These are phyloP conservation scores for Corymbia citriodora DNA, from an alignment of 441 rosid genomes.

Conservation along the genomic window DNA sequence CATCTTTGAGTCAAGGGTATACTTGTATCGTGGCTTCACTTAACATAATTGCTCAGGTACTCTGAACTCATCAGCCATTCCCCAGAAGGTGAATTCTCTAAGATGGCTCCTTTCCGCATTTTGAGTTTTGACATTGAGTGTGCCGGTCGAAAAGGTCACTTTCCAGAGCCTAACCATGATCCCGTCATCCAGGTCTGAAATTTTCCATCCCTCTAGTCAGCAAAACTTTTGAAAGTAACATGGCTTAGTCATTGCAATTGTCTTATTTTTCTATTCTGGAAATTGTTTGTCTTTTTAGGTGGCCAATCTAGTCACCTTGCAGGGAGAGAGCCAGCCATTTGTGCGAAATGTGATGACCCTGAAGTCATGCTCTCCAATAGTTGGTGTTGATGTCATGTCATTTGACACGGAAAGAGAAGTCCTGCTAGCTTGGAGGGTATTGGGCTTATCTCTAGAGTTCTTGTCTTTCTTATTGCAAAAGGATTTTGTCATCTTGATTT, in stretches of 20 bases:
- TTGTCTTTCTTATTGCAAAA: neutral
- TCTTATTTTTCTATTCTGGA: conserved; percentile 9
- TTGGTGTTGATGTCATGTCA: conserved; percentile 94
- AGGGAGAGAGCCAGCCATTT: conserved; percentile 89
- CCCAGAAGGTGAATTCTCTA: conserved; percentile 89
- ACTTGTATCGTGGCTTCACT: conserved; percentile 16
- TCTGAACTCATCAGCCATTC: conserved; percentile 83
- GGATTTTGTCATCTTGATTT: neutral
- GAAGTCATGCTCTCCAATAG: conserved; percentile 85
- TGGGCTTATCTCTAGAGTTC: neutral
- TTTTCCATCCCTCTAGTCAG: conserved; percentile 1
- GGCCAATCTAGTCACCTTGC: conserved; percentile 92
- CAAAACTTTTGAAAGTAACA: conserved; percentile 1
- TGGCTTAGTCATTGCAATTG: neutral
- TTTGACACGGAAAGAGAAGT: conserved; percentile 88
- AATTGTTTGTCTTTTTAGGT: conserved; percentile 48
- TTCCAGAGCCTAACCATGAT: conserved; percentile 97
- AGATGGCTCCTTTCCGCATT: conserved; percentile 98
- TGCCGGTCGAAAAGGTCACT: conserved; percentile 99
- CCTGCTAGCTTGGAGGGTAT: conserved; percentile 96
- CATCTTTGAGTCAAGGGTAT: neutral
- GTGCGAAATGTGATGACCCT: conserved; percentile 95
- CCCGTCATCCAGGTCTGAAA: conserved; percentile 90
- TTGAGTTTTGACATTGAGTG: conserved; percentile 99
- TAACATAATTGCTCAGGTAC: conserved; percentile 43